A percentile compares a stretch with the other conserved stretches of the same genome.
Conservation (phyloP, 768 basidiomycete species). For the Epithele typhae region DNA sequence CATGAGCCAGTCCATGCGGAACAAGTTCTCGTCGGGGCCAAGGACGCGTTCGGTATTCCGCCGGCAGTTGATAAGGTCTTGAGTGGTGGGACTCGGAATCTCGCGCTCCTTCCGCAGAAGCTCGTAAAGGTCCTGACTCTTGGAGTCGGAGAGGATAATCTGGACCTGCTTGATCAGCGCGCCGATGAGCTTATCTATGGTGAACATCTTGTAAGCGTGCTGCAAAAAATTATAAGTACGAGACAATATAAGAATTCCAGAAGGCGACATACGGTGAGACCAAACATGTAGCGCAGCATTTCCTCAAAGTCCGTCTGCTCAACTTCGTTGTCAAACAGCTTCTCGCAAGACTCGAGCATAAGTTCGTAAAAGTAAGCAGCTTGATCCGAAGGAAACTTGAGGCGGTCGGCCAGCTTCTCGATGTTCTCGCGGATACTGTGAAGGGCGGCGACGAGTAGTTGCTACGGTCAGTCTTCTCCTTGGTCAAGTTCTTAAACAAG, state of each 20-base stretch:
- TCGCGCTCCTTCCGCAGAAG: slow-evolving; percentile 65
- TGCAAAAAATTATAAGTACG: slow-evolving; percentile 26
- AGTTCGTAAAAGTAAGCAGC: slow-evolving; percentile 76
- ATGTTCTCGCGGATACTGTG: slow-evolving; percentile 31
- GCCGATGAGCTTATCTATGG: slow-evolving; percentile 87
- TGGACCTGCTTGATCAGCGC: slow-evolving; percentile 87
- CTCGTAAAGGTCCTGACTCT: slow-evolving; percentile 71
- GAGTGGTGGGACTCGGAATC: slow-evolving; percentile 53
- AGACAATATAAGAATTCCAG: too few relatives aligned
- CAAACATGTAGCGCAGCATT: slow-evolving; percentile 82
- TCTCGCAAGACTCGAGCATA: slow-evolving; percentile 82
- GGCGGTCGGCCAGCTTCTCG: slow-evolving; percentile 16
- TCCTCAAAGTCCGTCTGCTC: slow-evolving; percentile 89
- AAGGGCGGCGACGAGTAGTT: slow-evolving; percentile 20
- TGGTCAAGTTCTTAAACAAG: slow-evolving; percentile 71
- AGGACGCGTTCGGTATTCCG: slow-evolving; percentile 64
- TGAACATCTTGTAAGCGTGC: slow-evolving; percentile 88
- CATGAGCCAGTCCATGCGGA: slow-evolving; percentile 75
- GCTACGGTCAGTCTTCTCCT: slow-evolving; percentile 36
- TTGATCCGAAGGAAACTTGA: slow-evolving; percentile 26
- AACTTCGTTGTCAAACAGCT: slow-evolving; percentile 87
- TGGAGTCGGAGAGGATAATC: slow-evolving; percentile 58
- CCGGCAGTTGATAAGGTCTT: slow-evolving; percentile 67
- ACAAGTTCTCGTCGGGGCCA: slow-evolving; percentile 75
- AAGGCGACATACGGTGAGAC: slow-evolving; percentile 35